Conservation (phyloP, 169 alveolate species). For the Plasmodium chabaudi region DNA sequence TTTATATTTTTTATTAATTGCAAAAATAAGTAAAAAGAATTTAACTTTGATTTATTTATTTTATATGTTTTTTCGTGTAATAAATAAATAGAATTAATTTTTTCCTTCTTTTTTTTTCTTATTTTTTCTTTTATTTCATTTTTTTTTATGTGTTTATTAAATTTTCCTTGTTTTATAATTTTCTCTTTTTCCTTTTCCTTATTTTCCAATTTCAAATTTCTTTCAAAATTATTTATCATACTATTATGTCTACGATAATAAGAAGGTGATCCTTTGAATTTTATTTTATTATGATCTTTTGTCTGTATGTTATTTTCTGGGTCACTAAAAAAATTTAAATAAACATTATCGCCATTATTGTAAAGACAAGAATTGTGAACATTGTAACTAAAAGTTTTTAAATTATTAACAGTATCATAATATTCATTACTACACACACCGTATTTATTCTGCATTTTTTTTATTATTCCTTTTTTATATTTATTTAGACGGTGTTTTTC, state of each 20-base stretch:
- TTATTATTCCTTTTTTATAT: slow-evolving; percentile 4
- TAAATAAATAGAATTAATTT: slow-evolving; percentile 69
- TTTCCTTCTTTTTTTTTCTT: slow-evolving; percentile 58
- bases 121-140: slow-evolving; percentile 74
- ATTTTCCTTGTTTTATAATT: slow-evolving; percentile 17
- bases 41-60: slow-evolving; percentile 51
- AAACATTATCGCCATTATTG: slow-evolving; percentile 7
- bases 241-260: background rate
- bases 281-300: background rate
- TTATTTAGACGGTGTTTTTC: background rate
- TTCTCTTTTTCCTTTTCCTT: slow-evolving; percentile 18
- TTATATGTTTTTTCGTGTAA: slow-evolving; percentile 73
- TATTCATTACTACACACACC: slow-evolving; percentile 9
- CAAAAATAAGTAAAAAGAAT: slow-evolving; percentile 49
- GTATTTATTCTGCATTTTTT: slow-evolving; percentile 18
- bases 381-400: background rate
- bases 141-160: slow-evolving; percentile 30
- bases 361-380: background rate
- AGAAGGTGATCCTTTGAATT: background rate
- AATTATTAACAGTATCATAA: slow-evolving; percentile 44
- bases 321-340: slow-evolving; percentile 34
- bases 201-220: slow-evolving; percentile 6
- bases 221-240: slow-evolving; percentile 7
- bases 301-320: slow-evolving; percentile 1
- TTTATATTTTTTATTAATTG: slow-evolving; percentile 69